Evolutionary conservation across 2,329 filamentous ascomycete genomes (phyloP).

Genomic region (Xylariaceae sp.): DNA sequence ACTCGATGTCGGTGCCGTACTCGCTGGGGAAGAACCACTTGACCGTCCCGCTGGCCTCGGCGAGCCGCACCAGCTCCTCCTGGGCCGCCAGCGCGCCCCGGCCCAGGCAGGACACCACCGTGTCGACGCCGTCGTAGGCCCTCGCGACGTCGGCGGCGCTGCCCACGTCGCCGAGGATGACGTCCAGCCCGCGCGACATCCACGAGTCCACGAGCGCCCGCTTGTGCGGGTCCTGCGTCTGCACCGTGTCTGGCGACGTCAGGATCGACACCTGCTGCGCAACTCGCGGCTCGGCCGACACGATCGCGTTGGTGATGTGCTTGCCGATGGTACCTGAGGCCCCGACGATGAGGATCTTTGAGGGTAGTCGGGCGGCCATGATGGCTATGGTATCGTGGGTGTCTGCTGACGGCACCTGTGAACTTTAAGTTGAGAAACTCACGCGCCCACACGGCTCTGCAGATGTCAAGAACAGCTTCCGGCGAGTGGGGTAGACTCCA

Average conservation of each 20-base stretch:
- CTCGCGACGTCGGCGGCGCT: slow-evolving; percentile 40
- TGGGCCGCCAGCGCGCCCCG: slow-evolving; percentile 46
- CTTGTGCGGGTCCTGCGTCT: slow-evolving; percentile 36
- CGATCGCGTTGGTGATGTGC: slow-evolving; percentile 24
- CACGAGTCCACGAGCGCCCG: slow-evolving; percentile 35
- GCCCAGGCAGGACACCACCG: slow-evolving; percentile 53
- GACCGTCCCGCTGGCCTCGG: slow-evolving; percentile 39
- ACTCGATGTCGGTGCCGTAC: slow-evolving; percentile 52
- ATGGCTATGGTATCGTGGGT: too few species aligned
- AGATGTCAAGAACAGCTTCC: too few species aligned
- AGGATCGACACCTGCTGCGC: slow-evolving; percentile 36
- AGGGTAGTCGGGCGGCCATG: slow-evolving; percentile 16
- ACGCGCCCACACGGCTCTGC: too few species aligned
- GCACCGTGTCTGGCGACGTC: slow-evolving; percentile 44
- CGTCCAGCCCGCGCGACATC: slow-evolving; percentile 37
- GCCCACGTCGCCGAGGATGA: slow-evolving; percentile 47
- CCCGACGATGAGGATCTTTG: slow-evolving; percentile 25
- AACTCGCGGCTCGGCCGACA: slow-evolving; percentile 24
- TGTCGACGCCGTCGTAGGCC: slow-evolving; percentile 50
- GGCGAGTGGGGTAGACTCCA: too few species aligned
- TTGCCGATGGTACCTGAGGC: slow-evolving; percentile 28
- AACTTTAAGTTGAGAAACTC: too few species aligned
- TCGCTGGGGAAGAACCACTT: slow-evolving; percentile 53
- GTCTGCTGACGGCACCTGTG: too few species aligned
- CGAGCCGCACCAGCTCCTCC: slow-evolving; percentile 45